Conservation (phyloP, 2,329 filamentous ascomycete species). For the Chrysoporthe cubensis region DNA sequence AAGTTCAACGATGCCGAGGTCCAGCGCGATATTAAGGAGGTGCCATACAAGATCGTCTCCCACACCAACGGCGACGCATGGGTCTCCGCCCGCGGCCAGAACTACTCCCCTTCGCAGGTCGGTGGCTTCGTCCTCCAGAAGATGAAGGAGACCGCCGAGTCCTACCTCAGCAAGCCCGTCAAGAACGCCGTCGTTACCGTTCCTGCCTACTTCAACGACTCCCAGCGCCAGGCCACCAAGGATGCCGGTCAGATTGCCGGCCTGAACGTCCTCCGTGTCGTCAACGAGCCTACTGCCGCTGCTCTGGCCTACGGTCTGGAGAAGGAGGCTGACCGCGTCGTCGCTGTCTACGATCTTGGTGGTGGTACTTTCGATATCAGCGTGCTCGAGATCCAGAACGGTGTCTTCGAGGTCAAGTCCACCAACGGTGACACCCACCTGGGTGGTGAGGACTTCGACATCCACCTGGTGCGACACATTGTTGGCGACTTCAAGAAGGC, state of each 20-base stretch:
- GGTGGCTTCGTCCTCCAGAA: constrained; percentile 96
- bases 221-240: constrained; percentile 97
- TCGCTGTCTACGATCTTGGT: constrained; percentile 97
- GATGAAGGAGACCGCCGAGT: constrained; percentile 99
- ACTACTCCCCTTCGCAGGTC: constrained; percentile 97
- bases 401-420: constrained; percentile 98
- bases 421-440: constrained; percentile 99
- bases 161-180: constrained; percentile 85
- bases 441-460: constrained; percentile 98
- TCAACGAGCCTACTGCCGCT: constrained; percentile 96
- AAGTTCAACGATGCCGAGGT: constrained; percentile 95
- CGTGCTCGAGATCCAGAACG: constrained; percentile 94
- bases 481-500: constrained; percentile 97
- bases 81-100: constrained; percentile 90
- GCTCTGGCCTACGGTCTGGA: constrained; percentile 95
- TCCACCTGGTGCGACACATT: constrained; percentile 88
- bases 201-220: constrained; percentile 98
- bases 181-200: constrained; percentile 98
- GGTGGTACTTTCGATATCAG: constrained; percentile 99
- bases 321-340: constrained; percentile 87
- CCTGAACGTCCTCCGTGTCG: constrained; percentile 94
- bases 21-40: constrained; percentile 95
- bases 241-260: constrained; percentile 96
- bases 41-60: constrained; percentile 98
- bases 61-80: constrained; percentile 96